Percentiles rank a stretch among this genome's conserved stretches.
Evolutionary conservation across 495 filamentous ascomycete species (phyloP).

Genomic region (Xylaria palmicola): DNA sequence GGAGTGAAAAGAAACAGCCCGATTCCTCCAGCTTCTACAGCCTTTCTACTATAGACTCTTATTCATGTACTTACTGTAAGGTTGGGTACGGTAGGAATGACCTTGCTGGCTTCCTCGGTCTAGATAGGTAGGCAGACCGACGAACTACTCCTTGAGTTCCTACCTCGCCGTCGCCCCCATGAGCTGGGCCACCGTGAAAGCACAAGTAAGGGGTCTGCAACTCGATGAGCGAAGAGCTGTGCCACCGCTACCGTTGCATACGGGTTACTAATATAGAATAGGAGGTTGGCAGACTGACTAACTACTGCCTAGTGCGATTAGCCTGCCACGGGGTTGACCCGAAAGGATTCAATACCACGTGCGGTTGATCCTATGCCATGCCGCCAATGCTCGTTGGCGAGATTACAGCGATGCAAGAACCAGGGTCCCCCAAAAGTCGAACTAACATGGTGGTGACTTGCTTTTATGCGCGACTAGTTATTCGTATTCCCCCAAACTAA

Average conservation of each 20-base stretch:
- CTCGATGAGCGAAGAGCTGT: conserved; percentile 8
- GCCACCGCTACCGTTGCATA: neutral
- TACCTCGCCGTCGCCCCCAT: neutral
- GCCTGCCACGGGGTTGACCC: neutral
- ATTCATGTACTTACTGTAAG: too few species aligned
- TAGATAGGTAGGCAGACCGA: too few species aligned
- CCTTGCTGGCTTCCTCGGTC: too few species aligned
- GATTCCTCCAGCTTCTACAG: too few species aligned
- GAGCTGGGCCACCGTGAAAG: neutral
- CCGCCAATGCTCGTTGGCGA: neutral
- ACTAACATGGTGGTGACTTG: neutral
- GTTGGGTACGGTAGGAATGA: too few species aligned
- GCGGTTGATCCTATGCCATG: neutral
- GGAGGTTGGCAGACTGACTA: too few species aligned
- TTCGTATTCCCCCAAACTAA: conserved; percentile 1
- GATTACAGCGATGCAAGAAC: conserved; percentile 5
- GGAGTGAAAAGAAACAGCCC: too few species aligned
- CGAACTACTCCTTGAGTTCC: neutral
- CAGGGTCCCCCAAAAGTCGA: conserved; percentile 7
- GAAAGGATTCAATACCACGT: neutral
- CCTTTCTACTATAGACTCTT: too few species aligned
- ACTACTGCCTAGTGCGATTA: neutral
- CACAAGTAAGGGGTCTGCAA: conserved; percentile 1
- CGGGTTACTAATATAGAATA: too few species aligned
- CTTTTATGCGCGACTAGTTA: too few species aligned